Conservation (phyloP, 495 filamentous ascomycete genomes). For the Lophiostoma macrostomum region DNA sequence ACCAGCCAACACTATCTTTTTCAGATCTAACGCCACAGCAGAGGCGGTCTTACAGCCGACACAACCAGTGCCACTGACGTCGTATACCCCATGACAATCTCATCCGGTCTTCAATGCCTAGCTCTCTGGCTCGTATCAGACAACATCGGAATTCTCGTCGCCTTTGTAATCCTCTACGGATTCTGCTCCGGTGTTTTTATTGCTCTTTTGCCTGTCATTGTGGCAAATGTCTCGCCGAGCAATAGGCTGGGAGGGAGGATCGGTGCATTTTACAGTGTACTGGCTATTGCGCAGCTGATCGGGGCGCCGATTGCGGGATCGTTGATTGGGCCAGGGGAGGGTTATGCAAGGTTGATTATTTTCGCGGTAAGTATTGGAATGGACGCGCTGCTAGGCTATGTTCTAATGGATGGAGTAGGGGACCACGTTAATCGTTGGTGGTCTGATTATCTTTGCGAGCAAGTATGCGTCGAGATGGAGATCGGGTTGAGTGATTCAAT, state of each 20-base stretch:
- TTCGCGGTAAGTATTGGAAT: slow-evolving; percentile 3
- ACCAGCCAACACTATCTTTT: not conserved
- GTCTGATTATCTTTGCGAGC: too few relatives aligned
- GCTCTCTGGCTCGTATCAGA: slow-evolving; percentile 2
- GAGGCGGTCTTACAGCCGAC: slow-evolving; percentile 10
- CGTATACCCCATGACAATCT: not conserved
- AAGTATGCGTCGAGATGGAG: too few relatives aligned
- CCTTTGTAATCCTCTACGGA: slow-evolving; percentile 6
- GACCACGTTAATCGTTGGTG: too few relatives aligned
- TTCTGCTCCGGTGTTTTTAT: slow-evolving; percentile 10
- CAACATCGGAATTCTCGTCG: not conserved
- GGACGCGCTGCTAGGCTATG: too few relatives aligned
- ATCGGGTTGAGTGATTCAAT: too few relatives aligned
- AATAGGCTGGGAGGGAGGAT: slow-evolving; percentile 10
- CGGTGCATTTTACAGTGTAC: slow-evolving; percentile 10
- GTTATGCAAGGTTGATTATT: slow-evolving; percentile 4
- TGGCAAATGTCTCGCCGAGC: slow-evolving; percentile 5
- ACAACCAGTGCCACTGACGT: not conserved
- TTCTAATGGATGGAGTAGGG: too few relatives aligned
- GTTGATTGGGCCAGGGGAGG: slow-evolving; percentile 7
- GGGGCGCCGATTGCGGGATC: slow-evolving; percentile 5
- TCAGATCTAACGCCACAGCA: not conserved
- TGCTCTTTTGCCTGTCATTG: not conserved
- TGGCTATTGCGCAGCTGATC: slow-evolving; percentile 8
- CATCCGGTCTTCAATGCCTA: slow-evolving; percentile 5